Base-by-base conservation (phyloP, 2,329 filamentous ascomycete genomes). In the Exserohilum rostratum region DNA sequence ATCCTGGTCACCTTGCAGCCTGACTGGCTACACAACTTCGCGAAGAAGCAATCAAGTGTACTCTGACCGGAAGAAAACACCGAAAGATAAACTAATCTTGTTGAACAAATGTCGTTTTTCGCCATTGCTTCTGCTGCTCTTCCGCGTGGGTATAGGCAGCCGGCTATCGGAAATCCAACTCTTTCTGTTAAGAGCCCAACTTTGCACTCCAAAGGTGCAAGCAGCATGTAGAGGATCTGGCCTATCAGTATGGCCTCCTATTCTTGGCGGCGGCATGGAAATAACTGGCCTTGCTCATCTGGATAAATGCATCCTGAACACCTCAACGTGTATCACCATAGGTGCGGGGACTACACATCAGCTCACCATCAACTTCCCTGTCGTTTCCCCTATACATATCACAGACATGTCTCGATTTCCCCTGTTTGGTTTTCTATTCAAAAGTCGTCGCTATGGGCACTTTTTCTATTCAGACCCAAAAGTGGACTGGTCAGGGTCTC, bases 401-500 rank as follows among this genome's bases (percentile, higher is more conserved):
- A 50, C 27, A 51, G 34, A 48, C 61, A 64, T 62, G 58, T 62
- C 50, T 64, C 42, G 51, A 53, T 3, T 20, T 17, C 33, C 15
- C 12, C 44, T n/a, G 6, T 46, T 61, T 3, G 3, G 46, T 61
- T 60, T 64, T 47, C 47, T 69, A 68, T 68, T 72, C 59, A 69
- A 11, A 44, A 40, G 25, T 60, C 42, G 12, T 43, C 30, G 29
- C 47, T 22, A 40, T 49, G 25, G 20, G 31, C 35, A 25, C 37
- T 30, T 62, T 67, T 67, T 44, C 67, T 72, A 72, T 72, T 72
- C 68, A 73, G 51, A 68, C 64, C 71, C 68, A 42, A 65, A 70
- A 67, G 30, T 60, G 67, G 68, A 43, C 58, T 46, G 18, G 29
- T 22, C 10, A 38, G 17, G 31, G 64, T 71, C 52, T 66, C 57